Percentiles rank a stretch among this genome's conserved stretches.
phyloP scores from a whole-genome alignment of 2,329 filamentous ascomycete genomes.

The Gremmenia infestans region DNA sequence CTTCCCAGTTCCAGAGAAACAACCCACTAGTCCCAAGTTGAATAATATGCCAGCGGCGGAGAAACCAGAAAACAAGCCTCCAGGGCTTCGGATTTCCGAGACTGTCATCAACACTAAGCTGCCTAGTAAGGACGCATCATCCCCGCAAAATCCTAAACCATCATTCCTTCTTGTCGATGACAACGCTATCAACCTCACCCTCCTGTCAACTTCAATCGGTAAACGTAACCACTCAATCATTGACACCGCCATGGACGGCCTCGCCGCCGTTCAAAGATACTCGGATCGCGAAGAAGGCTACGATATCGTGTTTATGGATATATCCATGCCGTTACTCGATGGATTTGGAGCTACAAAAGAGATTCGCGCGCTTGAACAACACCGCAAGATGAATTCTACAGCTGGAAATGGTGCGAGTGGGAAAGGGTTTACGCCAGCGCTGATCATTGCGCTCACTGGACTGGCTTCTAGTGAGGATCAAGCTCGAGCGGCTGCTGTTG shows the following conservation, averaged over 20 bases:
- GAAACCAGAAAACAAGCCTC: background rate
- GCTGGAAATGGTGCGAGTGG: slow-evolving; percentile 19
- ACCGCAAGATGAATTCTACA: slow-evolving; percentile 19
- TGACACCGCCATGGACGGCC: slow-evolving; percentile 42
- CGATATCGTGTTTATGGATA: slow-evolving; percentile 45
- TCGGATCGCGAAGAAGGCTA: slow-evolving; percentile 33
- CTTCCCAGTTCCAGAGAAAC: slow-evolving; percentile 18
- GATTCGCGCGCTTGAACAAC: slow-evolving; percentile 44
- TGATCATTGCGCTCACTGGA: slow-evolving; percentile 37
- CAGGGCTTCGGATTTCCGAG: background rate
- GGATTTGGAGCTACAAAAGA: slow-evolving; percentile 43
- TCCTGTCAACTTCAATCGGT: slow-evolving; percentile 35
- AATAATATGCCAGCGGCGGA: background rate
- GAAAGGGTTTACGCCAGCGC: slow-evolving; percentile 21
- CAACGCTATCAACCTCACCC: slow-evolving; percentile 38
- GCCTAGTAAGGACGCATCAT: background rate
- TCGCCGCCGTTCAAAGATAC: slow-evolving; percentile 43
- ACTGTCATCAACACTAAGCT: background rate
- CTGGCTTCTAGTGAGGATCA: slow-evolving; percentile 33
- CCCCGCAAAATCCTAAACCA: slow-evolving; percentile 3
- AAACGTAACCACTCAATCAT: slow-evolving; percentile 36
- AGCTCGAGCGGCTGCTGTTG: slow-evolving; percentile 31
- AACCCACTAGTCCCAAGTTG: background rate
- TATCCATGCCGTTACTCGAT: slow-evolving; percentile 51
- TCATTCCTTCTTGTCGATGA: slow-evolving; percentile 38